Conservation (phyloP, 1,139 yeast genomes). For the Groenewaldozyma sp. region DNA sequence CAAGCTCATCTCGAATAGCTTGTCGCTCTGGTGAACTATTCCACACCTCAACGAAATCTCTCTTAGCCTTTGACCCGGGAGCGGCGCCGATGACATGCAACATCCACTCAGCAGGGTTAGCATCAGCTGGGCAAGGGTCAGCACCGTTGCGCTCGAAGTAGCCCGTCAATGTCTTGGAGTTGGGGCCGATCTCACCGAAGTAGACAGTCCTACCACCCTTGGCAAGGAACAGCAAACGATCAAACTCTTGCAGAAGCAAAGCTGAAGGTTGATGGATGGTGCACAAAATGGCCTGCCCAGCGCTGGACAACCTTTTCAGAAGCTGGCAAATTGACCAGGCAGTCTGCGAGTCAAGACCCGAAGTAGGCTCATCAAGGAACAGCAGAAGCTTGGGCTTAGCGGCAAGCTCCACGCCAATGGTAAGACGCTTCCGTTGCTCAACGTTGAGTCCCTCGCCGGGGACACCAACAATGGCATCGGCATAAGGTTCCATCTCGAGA, state of each 20-base stretch:
- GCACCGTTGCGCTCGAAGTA: constrained; percentile 69
- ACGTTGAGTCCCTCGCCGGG: constrained; percentile 69
- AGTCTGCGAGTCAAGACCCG: constrained; percentile 87
- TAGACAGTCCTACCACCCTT: constrained; percentile 73
- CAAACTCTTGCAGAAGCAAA: constrained; percentile 64
- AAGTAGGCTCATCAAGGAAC: constrained; percentile 87
- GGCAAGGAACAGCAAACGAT: constrained; percentile 60
- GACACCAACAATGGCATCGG: constrained; percentile 78
- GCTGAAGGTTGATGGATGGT: constrained; percentile 85
- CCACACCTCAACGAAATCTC: constrained; percentile 64
- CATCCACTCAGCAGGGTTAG: constrained; percentile 84
- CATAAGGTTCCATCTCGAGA: constrained; percentile 63
- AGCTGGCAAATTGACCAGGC: constrained; percentile 80
- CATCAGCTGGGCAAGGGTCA: constrained; percentile 51
- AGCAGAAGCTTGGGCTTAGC: constrained; percentile 77
- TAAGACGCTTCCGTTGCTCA: constrained; percentile 77
- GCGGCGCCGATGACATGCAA: constrained; percentile 73
- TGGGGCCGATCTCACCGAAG: constrained; percentile 68
- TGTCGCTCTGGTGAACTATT: constrained; percentile 45
- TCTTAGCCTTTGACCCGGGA: constrained; percentile 59
- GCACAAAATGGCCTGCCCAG: constrained; percentile 77
- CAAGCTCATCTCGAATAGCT: constrained; percentile 31
- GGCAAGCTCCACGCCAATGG: constrained; percentile 80
- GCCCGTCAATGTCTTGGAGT: constrained; percentile 48
- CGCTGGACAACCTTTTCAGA: constrained; percentile 63